Base-by-base conservation (phyloP, 169 alveolate genomes). In the Cryptosporidium bovis region DNA sequence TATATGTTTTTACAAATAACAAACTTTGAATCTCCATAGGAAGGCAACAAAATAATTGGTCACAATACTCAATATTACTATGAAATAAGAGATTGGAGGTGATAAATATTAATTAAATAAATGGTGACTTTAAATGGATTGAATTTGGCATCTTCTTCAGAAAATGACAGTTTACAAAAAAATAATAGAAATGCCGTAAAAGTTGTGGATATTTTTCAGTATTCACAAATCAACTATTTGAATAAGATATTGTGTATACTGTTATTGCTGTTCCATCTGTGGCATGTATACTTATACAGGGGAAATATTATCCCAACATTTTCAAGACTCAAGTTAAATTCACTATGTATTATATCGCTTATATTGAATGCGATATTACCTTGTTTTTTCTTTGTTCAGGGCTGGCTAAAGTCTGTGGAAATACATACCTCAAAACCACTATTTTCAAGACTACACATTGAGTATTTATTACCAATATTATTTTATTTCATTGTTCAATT, bases 331-430 rank as follows among this genome's bases (percentile, higher is more conserved):
- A 67, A 67, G 5, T 18, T 67, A 6, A 48, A 48, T 50, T 48
- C n/a, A 18, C 16, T 2, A 31, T 58, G 82, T 3, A 20, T 67
- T 48, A 31, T 48, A 15, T 33, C 50, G n/a, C 16, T 67, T 31
- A 15, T 24, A 46, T 5, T 51, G 18, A 67, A 67, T 15, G 44
- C 33, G 27, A 50, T 67, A 18, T 16, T 67, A 50, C 82, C 82
- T 24, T 50, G 65, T 27, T 0, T 67, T 12, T 67, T 67, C 65
- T 67, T 67, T 67, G 65, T 67, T 5, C 82, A 67, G 10, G 82
- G 82, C 8, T 67, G 82, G 82, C 53, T 67, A 46, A 67, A 67
- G 2, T 58, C 82, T 27, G 18, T 67, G 7, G 82, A 67, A 10
- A 4, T 67, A 50, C 82, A 67, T 50, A 50, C 33, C 1, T 29